These are phyloP conservation scores for Sphaerulina vaccinii DNA, from an alignment of 2,329 filamentous ascomycete genomes.

Conservation along the genomic window DNA sequence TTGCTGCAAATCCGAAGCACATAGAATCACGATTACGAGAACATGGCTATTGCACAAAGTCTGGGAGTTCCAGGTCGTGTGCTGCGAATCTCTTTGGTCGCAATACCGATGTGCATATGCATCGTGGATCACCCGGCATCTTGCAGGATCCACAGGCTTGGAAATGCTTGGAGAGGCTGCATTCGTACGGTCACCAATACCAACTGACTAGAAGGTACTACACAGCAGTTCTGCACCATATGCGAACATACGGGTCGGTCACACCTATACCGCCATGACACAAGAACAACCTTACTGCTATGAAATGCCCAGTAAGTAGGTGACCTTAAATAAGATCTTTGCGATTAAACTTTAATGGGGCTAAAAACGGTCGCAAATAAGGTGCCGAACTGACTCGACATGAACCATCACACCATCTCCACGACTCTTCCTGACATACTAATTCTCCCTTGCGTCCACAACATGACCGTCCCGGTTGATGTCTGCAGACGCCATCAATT, in stretches of 20 bases:
- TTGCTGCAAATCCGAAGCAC: background rate
- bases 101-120: no score
- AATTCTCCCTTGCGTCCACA: constrained; percentile 10
- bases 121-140: no score
- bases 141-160: no score
- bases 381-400: constrained; percentile 8
- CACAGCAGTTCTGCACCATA: background rate
- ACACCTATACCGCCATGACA: background rate
- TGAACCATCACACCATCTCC: background rate
- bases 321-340: background rate
- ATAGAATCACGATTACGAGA: background rate
- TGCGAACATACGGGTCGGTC: background rate
- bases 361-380: constrained; percentile 1
- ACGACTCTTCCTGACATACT: constrained; percentile 3
- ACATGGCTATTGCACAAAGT: no score
- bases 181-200: no score
- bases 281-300: background rate
- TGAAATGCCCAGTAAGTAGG: background rate
- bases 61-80: no score
- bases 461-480: background rate
- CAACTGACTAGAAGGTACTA: no score
- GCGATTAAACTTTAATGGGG: constrained; percentile 10
- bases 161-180: no score
- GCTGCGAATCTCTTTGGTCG: no score
- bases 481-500: constrained; percentile 5